Base-by-base conservation (phyloP, 2,329 filamentous ascomycete genomes). In the Cladosporium sp. region DNA sequence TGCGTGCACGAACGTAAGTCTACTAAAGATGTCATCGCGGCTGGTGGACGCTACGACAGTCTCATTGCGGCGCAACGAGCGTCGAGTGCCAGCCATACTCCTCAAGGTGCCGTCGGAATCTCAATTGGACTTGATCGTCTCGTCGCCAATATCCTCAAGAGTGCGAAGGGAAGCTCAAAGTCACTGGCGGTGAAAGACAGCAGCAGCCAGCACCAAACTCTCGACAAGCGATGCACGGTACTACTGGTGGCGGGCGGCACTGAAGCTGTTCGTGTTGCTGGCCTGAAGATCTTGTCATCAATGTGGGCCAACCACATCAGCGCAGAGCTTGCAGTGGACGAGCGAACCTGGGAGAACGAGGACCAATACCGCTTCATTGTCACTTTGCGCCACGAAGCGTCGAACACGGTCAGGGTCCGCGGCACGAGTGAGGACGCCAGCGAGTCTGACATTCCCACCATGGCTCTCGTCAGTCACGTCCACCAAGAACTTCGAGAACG, bases 11-110 rank as follows among this genome's bases (percentile, higher is more conserved):
- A 98, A 75, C 89, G 86, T 68, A 96, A 92, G 75, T 86, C 89
- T 67, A 89, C 86, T 67, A 81, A 83, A 71, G 90, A 95, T 71
- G 91, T 98, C 0, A 92, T 98, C 73, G 95, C 94, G 6, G 95
- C 93, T 35, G 95, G 96, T 60, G 95, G 95, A 2, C 88, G 95
- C 58, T 99, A 99, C 75, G 96, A 99, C 76, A 88, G 88, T 57
- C 81, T 99, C 23, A 94, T 99, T 69, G 88, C 89, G 75, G 91
- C 96, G 67, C 91, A 96, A 73, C 86, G 89, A 10, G 91, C 91
- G 2, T 53, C 5, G 89, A 88, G 69, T 85, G 88, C 50, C 83
- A 87, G 49, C 84, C 83, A 58, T 14, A 52, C 64, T 5, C 65
- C 65, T 46, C 71, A 72, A 58, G 78, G 73, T 74, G 94, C 92